Evolutionary conservation across 2,329 filamentous ascomycete species (phyloP).

Genomic region (Dactylellina drechsleri): DNA sequence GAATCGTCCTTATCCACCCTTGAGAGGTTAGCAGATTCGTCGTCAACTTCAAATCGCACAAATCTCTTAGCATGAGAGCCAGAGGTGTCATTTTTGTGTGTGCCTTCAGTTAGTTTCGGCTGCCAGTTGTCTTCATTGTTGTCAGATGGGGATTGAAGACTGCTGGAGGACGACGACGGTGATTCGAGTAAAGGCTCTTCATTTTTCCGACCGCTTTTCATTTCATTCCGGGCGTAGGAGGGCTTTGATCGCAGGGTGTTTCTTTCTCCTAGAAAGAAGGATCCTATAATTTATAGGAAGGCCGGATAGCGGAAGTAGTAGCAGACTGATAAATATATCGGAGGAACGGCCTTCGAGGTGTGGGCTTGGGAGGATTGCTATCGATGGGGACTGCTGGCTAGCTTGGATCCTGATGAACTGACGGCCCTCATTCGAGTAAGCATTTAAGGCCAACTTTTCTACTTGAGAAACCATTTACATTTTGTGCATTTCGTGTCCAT

Average conservation of each 20-base stretch:
- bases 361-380: too few relatives aligned
- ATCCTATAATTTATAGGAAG: too few relatives aligned
- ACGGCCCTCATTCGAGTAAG: too few relatives aligned
- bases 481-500: too few relatives aligned
- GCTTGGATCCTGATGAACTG: too few relatives aligned
- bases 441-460: too few relatives aligned
- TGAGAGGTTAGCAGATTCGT: conserved; percentile 3
- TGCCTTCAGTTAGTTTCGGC: neutral
- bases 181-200: conserved; percentile 33
- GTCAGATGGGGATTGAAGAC: conserved; percentile 7
- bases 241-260: neutral
- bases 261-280: too few relatives aligned
- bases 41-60: conserved; percentile 39
- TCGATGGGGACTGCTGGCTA: too few relatives aligned
- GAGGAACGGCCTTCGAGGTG: too few relatives aligned
- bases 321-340: too few relatives aligned
- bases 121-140: neutral
- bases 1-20: neutral
- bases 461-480: too few relatives aligned
- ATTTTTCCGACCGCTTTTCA: conserved; percentile 51
- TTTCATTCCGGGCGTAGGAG: conserved; percentile 45
- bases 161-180: conserved; percentile 37
- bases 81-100: conserved; percentile 6
- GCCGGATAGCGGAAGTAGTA: too few relatives aligned
- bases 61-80: conserved; percentile 36